A percentile compares a stretch with the other conserved stretches of the same genome.
Conservation (phyloP, 768 basidiomycete genomes). For the Sarcomyxa edulis region DNA sequence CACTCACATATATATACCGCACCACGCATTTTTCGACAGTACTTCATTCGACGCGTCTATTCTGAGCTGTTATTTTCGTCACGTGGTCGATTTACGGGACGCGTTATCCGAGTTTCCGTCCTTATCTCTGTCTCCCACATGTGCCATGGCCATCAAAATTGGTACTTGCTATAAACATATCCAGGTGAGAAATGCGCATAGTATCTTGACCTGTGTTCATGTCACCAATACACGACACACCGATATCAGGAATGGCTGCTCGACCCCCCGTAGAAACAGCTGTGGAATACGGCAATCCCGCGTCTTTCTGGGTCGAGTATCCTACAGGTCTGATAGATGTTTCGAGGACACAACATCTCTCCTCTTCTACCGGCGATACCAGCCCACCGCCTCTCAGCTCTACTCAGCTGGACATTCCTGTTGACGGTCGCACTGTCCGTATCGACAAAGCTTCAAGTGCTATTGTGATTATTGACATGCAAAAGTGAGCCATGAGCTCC, state of each 20-base stretch:
- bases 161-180: no score
- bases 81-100: no score
- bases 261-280: conserved; percentile 39
- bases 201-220: no score
- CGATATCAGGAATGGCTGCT: conserved; percentile 38
- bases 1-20: not conserved
- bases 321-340: conserved; percentile 60
- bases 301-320: conserved; percentile 66
- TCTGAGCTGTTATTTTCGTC: no score
- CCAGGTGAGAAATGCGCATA: no score
- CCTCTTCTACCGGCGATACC: conserved; percentile 14
- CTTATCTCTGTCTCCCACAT: not conserved
- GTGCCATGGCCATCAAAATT: not conserved
- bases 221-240: conserved; percentile 27
- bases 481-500: conserved; percentile 42
- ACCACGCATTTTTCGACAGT: not conserved
- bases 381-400: conserved; percentile 24
- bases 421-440: conserved; percentile 45
- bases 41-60: no score
- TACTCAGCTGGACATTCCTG: conserved; percentile 48
- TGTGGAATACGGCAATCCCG: conserved; percentile 49
- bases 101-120: not conserved
- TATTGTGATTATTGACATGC: conserved; percentile 68
- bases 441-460: conserved; percentile 46
- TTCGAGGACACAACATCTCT: conserved; percentile 40